Base-by-base conservation (phyloP, 1,139 yeast species). In the Suhomyces coccinellae region DNA sequence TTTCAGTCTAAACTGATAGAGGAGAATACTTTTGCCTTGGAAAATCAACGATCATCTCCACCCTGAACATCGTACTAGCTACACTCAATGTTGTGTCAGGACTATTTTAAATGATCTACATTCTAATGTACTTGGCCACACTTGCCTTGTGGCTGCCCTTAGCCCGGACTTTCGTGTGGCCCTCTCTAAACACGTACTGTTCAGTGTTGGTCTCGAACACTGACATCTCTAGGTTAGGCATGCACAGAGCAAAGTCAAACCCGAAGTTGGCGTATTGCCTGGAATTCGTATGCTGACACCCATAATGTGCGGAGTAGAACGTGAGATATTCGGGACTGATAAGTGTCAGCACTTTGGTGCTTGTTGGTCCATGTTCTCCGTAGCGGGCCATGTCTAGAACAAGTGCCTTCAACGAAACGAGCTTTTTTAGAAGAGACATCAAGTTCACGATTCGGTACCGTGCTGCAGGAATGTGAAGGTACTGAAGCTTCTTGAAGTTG, bases 11-110 rank as follows among this genome's bases (percentile, higher is more conserved):
- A 74, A 72, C 55, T 73, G 78, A 77, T 67, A 45, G 50, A 67
- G 54, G 77, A 65, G 77, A 71, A 71, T 68, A 71, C 76, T 72
- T 68, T 69, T 73, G 76, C 69, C 52, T 65, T 68, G 78, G 75
- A 61, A 71, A 48, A 72, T 46, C 52, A 63, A 63, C 42, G 78
- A 60, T 74, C 78, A 65, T 63, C 75, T 74, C 79, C 79, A 74
- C 79, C 79, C 79, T 71, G 68, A 58, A 44, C 54, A 63, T 49
- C 56, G 46, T 46, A 38, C 38, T 44, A 28, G 37, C 24, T 42
- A 41, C 45, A 46, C 41, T 38, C 22, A 14, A 20, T 54, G 37
- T 55, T 69, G 63, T 60, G 63, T 56, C 57, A 63, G 77, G 77
- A 71, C 77, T 71, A 68, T 61, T 65, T 44, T 50, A 59, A 58